Conservation (phyloP, 2,329 filamentous ascomycete genomes). For the Sclerotinia nivalis region DNA sequence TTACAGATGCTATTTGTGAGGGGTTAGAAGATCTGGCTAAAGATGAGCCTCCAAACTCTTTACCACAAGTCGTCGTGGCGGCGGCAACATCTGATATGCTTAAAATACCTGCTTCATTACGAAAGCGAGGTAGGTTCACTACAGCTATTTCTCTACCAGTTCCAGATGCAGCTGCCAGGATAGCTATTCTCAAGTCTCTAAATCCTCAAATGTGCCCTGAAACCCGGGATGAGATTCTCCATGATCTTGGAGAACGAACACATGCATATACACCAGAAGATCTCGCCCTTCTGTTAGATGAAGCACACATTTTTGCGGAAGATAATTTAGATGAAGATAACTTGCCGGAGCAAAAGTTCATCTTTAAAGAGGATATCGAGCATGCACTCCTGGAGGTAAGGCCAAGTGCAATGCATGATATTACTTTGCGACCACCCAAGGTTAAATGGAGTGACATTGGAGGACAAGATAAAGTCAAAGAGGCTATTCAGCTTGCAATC, state of each 20-base stretch:
- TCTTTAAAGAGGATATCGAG: constrained; percentile 56
- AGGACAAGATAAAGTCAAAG: constrained; percentile 76
- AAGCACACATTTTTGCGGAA: constrained; percentile 48
- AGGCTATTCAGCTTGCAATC: constrained; percentile 51
- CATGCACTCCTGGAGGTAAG: constrained; percentile 67
- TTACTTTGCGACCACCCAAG: constrained; percentile 84
- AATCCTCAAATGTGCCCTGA: constrained; percentile 48
- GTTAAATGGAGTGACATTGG: constrained; percentile 87
- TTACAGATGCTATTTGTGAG: constrained; percentile 53
- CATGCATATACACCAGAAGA: constrained; percentile 87
- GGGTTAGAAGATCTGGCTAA: constrained; percentile 57
- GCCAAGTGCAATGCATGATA: constrained; percentile 84
- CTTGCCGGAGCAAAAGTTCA: constrained; percentile 23
- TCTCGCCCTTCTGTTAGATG: constrained; percentile 63
- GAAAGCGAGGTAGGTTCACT: constrained; percentile 63
- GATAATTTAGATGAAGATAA: constrained; percentile 29
- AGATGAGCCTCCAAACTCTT: constrained; percentile 33
- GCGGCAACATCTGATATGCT: constrained; percentile 72
- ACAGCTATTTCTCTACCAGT: constrained; percentile 73
- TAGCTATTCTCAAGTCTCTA: constrained; percentile 67
- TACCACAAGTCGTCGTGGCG: constrained; percentile 67
- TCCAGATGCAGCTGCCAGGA: constrained; percentile 69
- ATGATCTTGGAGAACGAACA: constrained; percentile 68
- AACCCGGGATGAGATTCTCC: constrained; percentile 54
- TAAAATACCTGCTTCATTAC: constrained; percentile 70